A percentile compares a stretch with the other conserved stretches of the same genome.
Evolutionary conservation across 331 rosid genomes (phyloP).

Genomic region (Malus hybrid): DNA sequence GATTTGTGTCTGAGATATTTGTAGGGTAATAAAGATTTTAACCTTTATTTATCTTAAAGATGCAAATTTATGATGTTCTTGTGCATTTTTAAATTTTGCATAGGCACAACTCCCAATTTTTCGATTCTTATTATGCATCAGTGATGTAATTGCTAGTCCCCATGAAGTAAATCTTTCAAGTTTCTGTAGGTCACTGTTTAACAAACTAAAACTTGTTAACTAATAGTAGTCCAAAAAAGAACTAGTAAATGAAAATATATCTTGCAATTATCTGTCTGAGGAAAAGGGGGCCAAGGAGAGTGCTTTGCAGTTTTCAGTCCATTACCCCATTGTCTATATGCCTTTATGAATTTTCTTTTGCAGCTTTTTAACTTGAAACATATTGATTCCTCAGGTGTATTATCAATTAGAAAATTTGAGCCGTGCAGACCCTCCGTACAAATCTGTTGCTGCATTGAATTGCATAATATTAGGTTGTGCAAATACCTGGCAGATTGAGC

Average conservation of each 20-base stretch:
- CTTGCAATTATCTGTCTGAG: background rate
- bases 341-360: background rate
- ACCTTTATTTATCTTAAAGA: background rate
- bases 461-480: constrained; percentile 92
- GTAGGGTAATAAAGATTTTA: background rate
- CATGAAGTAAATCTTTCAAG: no score
- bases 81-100: background rate
- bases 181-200: background rate
- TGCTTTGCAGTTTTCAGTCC: background rate
- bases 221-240: background rate
- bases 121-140: background rate
- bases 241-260: background rate
- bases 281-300: background rate
- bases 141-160: background rate
- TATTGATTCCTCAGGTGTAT: constrained; percentile 52
- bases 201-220: background rate
- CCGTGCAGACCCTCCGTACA: constrained; percentile 66
- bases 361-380: constrained; percentile 19
- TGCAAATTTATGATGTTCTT: background rate
- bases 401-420: constrained; percentile 85
- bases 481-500: constrained; percentile 93
- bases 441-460: constrained; percentile 83
- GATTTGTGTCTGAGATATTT: background rate
- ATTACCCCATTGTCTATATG: background rate
- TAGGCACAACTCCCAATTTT: background rate